These are phyloP conservation scores for Dicorynia guianensis DNA, from an alignment of 306 rosid species.

Conservation along the genomic window DNA sequence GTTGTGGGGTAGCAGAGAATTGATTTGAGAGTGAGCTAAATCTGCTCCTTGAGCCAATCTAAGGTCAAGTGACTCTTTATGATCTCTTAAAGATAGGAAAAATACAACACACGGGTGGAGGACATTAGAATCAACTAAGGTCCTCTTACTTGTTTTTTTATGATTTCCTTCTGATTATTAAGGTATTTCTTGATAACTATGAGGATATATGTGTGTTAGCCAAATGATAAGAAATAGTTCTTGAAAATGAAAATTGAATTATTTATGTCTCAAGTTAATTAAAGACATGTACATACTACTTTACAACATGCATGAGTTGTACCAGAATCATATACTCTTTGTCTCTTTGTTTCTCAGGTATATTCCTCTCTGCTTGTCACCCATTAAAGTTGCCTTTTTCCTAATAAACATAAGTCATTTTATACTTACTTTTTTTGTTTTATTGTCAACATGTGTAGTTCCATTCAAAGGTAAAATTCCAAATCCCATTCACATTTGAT, in stretches of 20 bases:
- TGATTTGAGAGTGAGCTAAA: neutral
- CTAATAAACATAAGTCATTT: neutral
- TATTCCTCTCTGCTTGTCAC: neutral
- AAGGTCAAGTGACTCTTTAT: constrained; percentile 58
- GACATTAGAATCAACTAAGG: constrained; percentile 3
- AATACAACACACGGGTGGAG: neutral
- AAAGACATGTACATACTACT: neutral
- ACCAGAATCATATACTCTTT: constrained; percentile 18
- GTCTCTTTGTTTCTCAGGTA: neutral
- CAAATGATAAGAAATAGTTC: constrained; percentile 20
- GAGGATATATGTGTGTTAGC: neutral
- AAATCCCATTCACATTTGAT: neutral
- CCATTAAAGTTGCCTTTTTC: neutral
- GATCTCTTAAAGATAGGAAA: constrained; percentile 15
- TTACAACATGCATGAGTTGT: neutral
- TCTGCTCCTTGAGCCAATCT: constrained; percentile 50
- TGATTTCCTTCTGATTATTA: constrained; percentile 24
- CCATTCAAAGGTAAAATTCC: neutral
- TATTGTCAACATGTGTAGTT: neutral
- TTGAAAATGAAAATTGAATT: neutral
- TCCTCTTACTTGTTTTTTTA: constrained; percentile 4
- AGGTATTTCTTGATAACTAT: neutral
- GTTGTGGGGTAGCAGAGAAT: neutral
- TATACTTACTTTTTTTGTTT: neutral
- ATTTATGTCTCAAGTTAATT: neutral